phyloP scores from a whole-genome alignment of 306 rosid species.

The Prunus dulcis region DNA sequence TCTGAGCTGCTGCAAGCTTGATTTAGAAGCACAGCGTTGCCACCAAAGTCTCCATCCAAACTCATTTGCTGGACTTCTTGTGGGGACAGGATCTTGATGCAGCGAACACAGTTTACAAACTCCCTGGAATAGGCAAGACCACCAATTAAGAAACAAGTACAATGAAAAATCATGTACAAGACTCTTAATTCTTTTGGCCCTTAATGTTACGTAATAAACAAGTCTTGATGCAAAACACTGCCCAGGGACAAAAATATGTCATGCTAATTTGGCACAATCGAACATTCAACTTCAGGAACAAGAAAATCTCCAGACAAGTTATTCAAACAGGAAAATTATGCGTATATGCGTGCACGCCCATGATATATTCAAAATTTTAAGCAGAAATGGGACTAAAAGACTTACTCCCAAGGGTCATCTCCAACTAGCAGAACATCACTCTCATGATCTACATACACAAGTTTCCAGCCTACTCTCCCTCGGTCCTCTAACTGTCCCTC shows the following conservation, averaged over 20 bases:
- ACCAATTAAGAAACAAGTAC: slow-evolving; percentile 1
- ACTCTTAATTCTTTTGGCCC: neutral
- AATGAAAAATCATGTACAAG: neutral
- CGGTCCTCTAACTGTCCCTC: slow-evolving; percentile 93
- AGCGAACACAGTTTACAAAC: slow-evolving; percentile 87
- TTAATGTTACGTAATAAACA: neutral
- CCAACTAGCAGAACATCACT: slow-evolving; percentile 87
- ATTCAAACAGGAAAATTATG: neutral
- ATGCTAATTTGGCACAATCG: neutral
- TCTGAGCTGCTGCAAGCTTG: slow-evolving; percentile 98
- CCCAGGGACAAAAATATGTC: neutral
- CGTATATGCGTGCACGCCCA: neutral
- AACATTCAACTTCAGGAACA: neutral
- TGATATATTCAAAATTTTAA: neutral
- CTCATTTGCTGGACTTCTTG: slow-evolving; percentile 97
- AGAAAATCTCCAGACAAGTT: neutral
- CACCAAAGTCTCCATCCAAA: slow-evolving; percentile 80
- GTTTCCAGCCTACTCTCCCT: slow-evolving; percentile 91
- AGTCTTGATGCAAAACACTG: neutral
- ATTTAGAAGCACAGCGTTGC: slow-evolving; percentile 59
- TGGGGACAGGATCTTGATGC: slow-evolving; percentile 91
- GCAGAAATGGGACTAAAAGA: slow-evolving; percentile 11
- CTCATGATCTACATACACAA: slow-evolving; percentile 94
- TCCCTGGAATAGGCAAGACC: slow-evolving; percentile 49
- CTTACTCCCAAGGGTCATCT: slow-evolving; percentile 99